Evolutionary conservation across 768 basidiomycete species (phyloP), one percentile per base, ranked within the genome.

Genomic region (Lepiota subincarnata): DNA sequence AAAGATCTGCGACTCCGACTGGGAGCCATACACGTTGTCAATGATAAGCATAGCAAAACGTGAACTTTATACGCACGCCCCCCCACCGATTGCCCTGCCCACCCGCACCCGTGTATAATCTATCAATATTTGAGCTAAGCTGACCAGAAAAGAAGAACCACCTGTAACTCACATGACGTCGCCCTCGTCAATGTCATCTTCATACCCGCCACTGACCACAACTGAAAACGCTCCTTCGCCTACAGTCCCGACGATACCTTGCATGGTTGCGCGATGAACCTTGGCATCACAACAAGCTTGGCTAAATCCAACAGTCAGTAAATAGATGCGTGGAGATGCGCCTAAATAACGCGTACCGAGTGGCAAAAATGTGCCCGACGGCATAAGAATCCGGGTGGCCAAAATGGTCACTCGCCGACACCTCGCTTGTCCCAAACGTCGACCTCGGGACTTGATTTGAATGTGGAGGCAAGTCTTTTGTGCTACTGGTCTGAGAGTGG

Each of bases 91-190:
- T 41, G 13, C 18, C 24, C 16, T 35, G 28, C n/a, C 53, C 46
- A 68, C 75, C 73, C 48, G 73, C 68, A 4, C 75, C 75, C 20
- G 74, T 74, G 57, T 76, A 75, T n/a, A 61, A 55, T 24, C 74
- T 76, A 19, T 4, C 31, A 24, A 20, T 14, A 38, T 6, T 31
- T 12, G 36, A 16, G 7, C n/a, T 11, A 22, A 7, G 2, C 22
- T 16, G n/a, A 26, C 18, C 47, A 22, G 6, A 19, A n/a, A 2
- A n/a, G 44, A 38, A n/a, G 24, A 13, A 34, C 5, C 31, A 48
- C 18, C 37, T 13, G 18, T 24, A n/a, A 64, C 71, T 50, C 54
- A 75, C 74, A 76, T 60, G 28, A 64, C 59, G 2, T 75, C 68
- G 5, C 76, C 75, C 0, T 68, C 47, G 44, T 77, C 76, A 6